A percentile compares a stretch with the other conserved stretches of the same genome.
Conservation (phyloP, 495 filamentous ascomycete species). For the Tuber brumale region DNA sequence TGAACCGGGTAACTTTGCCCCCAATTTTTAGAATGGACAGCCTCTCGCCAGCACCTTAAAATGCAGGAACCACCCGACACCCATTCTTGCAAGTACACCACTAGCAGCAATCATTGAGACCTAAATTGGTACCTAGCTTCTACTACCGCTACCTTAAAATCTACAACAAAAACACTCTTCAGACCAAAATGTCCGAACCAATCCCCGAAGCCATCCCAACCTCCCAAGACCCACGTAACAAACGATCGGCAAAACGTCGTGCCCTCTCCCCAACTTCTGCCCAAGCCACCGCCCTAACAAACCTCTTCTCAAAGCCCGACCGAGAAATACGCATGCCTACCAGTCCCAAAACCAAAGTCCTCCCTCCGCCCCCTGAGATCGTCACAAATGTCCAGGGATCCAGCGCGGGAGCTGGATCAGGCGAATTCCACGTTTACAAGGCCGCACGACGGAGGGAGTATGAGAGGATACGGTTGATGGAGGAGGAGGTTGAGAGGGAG, state of each 20-base stretch:
- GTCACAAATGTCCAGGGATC: conserved; percentile 94
- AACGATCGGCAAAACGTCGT: conserved; percentile 71
- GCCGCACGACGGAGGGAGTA: conserved; percentile 84
- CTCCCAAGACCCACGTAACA: conserved; percentile 66
- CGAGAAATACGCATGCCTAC: conserved; percentile 60
- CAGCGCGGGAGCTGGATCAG: conserved; percentile 78
- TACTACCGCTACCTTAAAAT: neutral
- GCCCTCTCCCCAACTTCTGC: conserved; percentile 59
- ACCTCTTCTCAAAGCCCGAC: conserved; percentile 77
- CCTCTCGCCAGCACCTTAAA: neutral
- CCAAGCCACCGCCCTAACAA: conserved; percentile 59
- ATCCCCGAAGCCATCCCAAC: conserved; percentile 43
- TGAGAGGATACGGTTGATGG: conserved; percentile 80
- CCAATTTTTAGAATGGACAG: neutral
- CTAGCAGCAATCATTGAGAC: neutral
- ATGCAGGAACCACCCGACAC: neutral
- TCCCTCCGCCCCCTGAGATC: conserved; percentile 72
- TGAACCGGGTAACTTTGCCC: neutral
- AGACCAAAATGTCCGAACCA: neutral
- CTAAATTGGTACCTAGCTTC: neutral
- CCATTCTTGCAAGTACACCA: neutral
- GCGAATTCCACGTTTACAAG: conserved; percentile 98
- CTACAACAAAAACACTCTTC: neutral
- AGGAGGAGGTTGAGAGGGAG: conserved; percentile 71
- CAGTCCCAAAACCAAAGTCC: conserved; percentile 21